Evolutionary conservation across 352 stramenopile species (phyloP).

Genomic region (Phytopythium montanum): DNA sequence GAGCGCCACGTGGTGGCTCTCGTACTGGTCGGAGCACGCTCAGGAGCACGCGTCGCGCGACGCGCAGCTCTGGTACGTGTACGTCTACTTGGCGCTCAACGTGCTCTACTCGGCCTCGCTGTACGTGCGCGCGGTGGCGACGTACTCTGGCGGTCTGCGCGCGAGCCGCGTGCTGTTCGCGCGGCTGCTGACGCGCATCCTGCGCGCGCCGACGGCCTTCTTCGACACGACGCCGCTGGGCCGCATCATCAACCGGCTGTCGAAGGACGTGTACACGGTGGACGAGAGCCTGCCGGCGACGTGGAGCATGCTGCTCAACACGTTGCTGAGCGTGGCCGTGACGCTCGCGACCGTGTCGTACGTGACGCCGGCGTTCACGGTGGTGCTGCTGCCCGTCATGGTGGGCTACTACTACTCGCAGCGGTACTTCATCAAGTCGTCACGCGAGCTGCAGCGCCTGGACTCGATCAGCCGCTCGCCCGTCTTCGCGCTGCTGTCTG

Average conservation of each 20-base stretch:
- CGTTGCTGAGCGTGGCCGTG: conserved; percentile 38
- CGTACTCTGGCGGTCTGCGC: conserved; percentile 54
- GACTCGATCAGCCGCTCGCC: conserved; percentile 91
- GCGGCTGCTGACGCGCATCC: conserved; percentile 87
- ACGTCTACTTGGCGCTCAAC: conserved; percentile 80
- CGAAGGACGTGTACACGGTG: conserved; percentile 76
- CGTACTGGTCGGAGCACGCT: conserved; percentile 36
- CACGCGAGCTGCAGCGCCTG: conserved; percentile 92
- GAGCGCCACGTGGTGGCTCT: conserved; percentile 64
- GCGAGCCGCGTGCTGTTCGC: conserved; percentile 61
- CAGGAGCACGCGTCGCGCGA: conserved; percentile 4
- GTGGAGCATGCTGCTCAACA: conserved; percentile 69
- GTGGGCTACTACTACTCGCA: conserved; percentile 48
- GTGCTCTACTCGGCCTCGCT: conserved; percentile 50
- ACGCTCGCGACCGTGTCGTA: conserved; percentile 63
- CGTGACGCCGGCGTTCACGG: conserved; percentile 66
- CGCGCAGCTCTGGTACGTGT: conserved; percentile 72
- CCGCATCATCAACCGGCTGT: conserved; percentile 76
- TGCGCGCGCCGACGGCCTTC: conserved; percentile 71
- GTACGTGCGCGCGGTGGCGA: conserved; percentile 54
- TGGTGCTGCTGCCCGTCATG: conserved; percentile 48
- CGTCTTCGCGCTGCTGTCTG: conserved; percentile 93
- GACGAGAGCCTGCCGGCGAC: conserved; percentile 68
- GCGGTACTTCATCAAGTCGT: conserved; percentile 91
- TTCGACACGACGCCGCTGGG: conserved; percentile 82